These are phyloP conservation scores for Groenewaldozyma sp. DNA, from an alignment of 1,139 yeast species.

Conservation along the genomic window DNA sequence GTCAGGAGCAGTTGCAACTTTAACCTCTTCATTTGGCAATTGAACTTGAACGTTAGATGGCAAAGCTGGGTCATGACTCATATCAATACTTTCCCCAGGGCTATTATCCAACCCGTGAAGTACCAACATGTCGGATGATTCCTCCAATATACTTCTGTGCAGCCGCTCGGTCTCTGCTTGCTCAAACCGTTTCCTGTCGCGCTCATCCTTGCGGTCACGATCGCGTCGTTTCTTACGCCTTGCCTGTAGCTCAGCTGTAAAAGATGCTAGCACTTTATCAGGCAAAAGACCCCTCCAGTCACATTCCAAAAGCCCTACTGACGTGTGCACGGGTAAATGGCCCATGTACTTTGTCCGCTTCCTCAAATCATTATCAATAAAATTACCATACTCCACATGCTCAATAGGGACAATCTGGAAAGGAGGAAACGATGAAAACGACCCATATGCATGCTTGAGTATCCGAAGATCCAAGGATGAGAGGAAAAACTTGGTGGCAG, in stretches of 20 bases:
- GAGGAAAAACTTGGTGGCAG: constrained; percentile 56
- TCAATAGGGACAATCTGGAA: constrained; percentile 55
- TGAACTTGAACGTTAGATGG: background rate
- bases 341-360: constrained; percentile 64
- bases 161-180: constrained; percentile 38
- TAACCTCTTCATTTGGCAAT: too few relatives aligned
- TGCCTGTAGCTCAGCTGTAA: constrained; percentile 50
- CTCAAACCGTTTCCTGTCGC: constrained; percentile 51
- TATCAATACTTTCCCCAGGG: constrained; percentile 20
- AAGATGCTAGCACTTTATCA: constrained; percentile 44
- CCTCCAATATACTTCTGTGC: constrained; percentile 10
- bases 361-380: constrained; percentile 44
- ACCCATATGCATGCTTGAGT: constrained; percentile 51
- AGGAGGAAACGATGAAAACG: constrained; percentile 60
- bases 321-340: constrained; percentile 79
- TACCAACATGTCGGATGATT: constrained; percentile 36
- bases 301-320: constrained; percentile 75
- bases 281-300: constrained; percentile 59
- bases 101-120: background rate
- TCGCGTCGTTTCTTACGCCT: constrained; percentile 47
- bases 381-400: constrained; percentile 55
- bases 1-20: too few relatives aligned
- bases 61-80: constrained; percentile 24
- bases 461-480: constrained; percentile 76
- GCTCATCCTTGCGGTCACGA: constrained; percentile 58